Evolutionary conservation across 2,329 filamentous ascomycete species (phyloP), one percentile per base, ranked within the genome.

Genomic region (Cladosporium colombiae): DNA sequence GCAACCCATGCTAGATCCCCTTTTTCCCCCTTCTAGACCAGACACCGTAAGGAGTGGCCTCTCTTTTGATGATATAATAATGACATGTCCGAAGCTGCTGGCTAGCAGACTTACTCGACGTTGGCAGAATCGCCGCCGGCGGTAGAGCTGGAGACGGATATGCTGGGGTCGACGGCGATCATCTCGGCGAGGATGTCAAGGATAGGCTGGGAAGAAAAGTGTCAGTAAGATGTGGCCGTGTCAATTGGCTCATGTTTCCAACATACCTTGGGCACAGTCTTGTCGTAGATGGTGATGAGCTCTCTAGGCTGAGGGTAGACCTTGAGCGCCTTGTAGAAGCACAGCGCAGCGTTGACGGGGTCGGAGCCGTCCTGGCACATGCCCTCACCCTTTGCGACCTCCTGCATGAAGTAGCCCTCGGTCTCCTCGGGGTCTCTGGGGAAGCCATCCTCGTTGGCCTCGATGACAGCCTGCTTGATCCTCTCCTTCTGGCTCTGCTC

Each of bases 281-380:
- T 97, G 81, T 99, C 95, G 81, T 99, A 99, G 80, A 99, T 97
- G 75, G 87, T 87, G 78, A 99, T 97, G 74, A 99, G 84, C 76
- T 98, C 95, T 74, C 89, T 87, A 14, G 94, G 95, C 74, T 92
- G 91, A 62, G 95, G 95, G 82, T 99, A 99, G 73, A 98, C 95
- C 86, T 99, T 99, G 72, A 99, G 87, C 53, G 93, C 95, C 85
- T 93, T 96, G 87, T 98, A 99, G 83, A 99, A 99, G 79, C 91
- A 92, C 68, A 98, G 83, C 57, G 95, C 94, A 61, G 95, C 92
- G 71, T 97, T 93, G 66, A 97, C 80, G 49, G 85, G 83, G 76
- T 89, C 87, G 71, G 87, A 81, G 95, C 93, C 91, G 79, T 96
- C 91, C 74, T 88, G 83, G 76, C 90, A 91, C 76, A 97, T 85